Conservation (phyloP, 805 yeast species). For the Sugiyamaella americana region DNA sequence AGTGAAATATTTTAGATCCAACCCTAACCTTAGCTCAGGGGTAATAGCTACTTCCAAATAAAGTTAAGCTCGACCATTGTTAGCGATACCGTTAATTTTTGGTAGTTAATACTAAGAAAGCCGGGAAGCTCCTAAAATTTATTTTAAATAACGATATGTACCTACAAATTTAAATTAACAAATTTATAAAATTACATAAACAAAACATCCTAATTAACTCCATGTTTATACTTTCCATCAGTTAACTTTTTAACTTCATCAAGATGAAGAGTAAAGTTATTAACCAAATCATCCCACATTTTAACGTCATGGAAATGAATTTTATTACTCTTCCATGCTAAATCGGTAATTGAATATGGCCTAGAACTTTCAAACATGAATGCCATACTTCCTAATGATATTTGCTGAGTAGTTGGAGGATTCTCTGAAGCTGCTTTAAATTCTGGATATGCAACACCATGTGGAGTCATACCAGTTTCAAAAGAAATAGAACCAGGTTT, state of each 20-base stretch:
- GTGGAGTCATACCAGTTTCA: constrained; percentile 27
- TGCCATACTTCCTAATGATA: constrained; percentile 26
- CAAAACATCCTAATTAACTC: neutral
- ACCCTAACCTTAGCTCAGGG: too few relatives aligned
- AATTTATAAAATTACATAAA: too few relatives aligned
- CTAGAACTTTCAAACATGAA: constrained; percentile 26
- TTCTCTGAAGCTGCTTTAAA: constrained; percentile 23
- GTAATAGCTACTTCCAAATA: too few relatives aligned
- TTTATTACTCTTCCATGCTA: neutral
- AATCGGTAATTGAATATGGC: neutral
- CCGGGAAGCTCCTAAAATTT: too few relatives aligned
- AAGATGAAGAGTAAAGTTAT: constrained; percentile 1
- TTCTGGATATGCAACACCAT: constrained; percentile 26
- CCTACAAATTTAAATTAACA: too few relatives aligned
- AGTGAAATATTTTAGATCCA: too few relatives aligned
- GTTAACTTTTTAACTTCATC: constrained; percentile 7
- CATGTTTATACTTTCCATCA: neutral
- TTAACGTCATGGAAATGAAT: neutral
- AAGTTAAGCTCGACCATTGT: too few relatives aligned
- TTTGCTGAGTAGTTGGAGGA: constrained; percentile 19
- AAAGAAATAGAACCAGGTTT: constrained; percentile 29
- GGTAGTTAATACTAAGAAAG: too few relatives aligned
- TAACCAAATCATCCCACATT: constrained; percentile 2
- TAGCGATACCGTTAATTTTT: too few relatives aligned
- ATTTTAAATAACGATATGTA: too few relatives aligned